Evolutionary conservation across 352 stramenopile genomes (phyloP).

Genomic region (Globisporangium spiculum): DNA sequence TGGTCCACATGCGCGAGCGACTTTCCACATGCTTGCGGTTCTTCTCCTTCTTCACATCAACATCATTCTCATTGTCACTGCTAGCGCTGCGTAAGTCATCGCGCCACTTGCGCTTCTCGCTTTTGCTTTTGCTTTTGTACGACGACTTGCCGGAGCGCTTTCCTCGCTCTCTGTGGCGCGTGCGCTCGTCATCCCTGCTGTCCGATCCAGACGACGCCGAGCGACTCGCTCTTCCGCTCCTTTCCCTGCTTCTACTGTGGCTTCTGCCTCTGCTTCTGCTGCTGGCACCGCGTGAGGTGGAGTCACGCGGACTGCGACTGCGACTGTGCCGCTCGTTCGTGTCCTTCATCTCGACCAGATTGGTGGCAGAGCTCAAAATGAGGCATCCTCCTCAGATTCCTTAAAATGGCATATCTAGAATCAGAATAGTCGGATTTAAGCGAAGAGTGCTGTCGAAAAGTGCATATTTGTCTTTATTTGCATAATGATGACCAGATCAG

Average conservation of each 20-base stretch:
- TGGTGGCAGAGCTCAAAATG: background rate
- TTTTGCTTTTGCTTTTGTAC: slow-evolving; percentile 8
- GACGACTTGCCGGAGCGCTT: slow-evolving; percentile 2
- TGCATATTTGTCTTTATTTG: background rate
- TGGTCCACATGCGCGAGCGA: slow-evolving; percentile 15
- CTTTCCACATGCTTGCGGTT: slow-evolving; percentile 5
- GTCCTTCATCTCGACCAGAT: background rate
- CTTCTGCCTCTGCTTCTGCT: slow-evolving; percentile 4
- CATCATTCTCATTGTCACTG: slow-evolving; percentile 3
- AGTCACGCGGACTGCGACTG: slow-evolving; percentile 11
- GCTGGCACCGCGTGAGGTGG: background rate
- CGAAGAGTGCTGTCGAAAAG: background rate
- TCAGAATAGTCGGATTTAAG: background rate
- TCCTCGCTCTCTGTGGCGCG: slow-evolving; percentile 1
- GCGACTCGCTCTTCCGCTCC: slow-evolving; percentile 1
- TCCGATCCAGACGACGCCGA: background rate
- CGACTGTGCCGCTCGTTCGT: slow-evolving; percentile 5
- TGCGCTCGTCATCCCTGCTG: background rate
- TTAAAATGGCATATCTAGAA: background rate
- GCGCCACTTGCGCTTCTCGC: background rate
- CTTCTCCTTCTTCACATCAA: slow-evolving; percentile 5
- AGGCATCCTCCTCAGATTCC: background rate
- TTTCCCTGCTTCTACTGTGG: slow-evolving; percentile 3
- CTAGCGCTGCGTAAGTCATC: background rate
- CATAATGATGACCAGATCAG: too few species aligned